Base-by-base conservation (phyloP, 306 rosid species). In the Prunus fruticosa region DNA sequence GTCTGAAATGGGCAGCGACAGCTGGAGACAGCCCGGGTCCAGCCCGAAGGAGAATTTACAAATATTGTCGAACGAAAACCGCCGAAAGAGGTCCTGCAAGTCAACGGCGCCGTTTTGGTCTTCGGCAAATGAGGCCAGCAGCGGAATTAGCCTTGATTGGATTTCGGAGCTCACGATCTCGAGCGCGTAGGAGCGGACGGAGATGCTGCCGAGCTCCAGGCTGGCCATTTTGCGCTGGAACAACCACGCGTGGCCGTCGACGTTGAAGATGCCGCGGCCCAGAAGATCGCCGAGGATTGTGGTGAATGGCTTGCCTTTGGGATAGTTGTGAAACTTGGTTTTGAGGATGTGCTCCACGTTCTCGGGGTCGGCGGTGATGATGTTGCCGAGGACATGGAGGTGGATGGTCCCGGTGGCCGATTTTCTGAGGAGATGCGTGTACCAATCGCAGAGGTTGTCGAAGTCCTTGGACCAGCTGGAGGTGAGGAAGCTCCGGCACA, bases 181-280 rank as follows among this genome's bases (percentile, higher is more conserved):
- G 11, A 86, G 74, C 0, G 97, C 97, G 72, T 79, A 84, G 45
- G 90, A 78, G 5, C 97, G 87, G 30, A 95, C 87, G 0, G 92
- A 71, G 2, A 89, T 69, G 68, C 90, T 89, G 0, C 97, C 99
- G 0, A 95, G 92, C 51, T 92, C 97, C 0, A 89, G 15, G 41
- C 97, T 88, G 0, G 99, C 97, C 91, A 90, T 86, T 63, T 95
- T 95, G 9, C 98, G 87, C 25, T 94, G 98, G 45, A 90, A 94
- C 34, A 0, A 77, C 98, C 98, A 94, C 0, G 82, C 27, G 0
- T 89, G 78, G 4, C 97, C 98, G 45, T 94, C 98, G 13, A 84
- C 91, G 18, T 94, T 94, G 88, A 94, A 94, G 51, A 94, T 94
- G 3, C 98, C 97, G 0, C 84, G 84, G 54, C 98, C 98, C 0